Conservation (phyloP, 805 yeast genomes). For the Candida nonsorbophila region DNA sequence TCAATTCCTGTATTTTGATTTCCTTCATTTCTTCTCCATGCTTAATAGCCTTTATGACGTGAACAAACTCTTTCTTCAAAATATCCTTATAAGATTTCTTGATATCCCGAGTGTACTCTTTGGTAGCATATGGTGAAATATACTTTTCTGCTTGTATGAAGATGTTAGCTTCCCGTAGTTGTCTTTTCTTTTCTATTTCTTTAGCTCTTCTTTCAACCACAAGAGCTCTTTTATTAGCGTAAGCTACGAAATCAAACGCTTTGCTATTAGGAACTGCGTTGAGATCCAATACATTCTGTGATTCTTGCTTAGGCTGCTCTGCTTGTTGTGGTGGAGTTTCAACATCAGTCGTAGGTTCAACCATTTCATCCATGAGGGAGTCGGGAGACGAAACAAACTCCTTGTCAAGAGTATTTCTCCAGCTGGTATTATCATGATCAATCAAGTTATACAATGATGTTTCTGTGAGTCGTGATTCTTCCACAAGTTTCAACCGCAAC, state of each 20-base stretch:
- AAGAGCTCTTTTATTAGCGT: slow-evolving; percentile 45
- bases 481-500: slow-evolving; percentile 66
- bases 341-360: slow-evolving; percentile 15
- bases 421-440: slow-evolving; percentile 29
- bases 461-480: slow-evolving; percentile 79
- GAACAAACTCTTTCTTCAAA: slow-evolving; percentile 23
- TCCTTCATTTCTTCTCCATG: slow-evolving; percentile 13
- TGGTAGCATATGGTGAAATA: slow-evolving; percentile 31
- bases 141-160: slow-evolving; percentile 33
- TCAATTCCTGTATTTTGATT: slow-evolving; percentile 6
- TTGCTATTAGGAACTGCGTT: no score
- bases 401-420: slow-evolving; percentile 22
- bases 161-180: slow-evolving; percentile 20
- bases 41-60: slow-evolving; percentile 27
- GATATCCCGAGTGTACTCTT: slow-evolving; percentile 16
- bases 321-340: slow-evolving; percentile 1
- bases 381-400: no score
- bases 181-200: slow-evolving; percentile 12
- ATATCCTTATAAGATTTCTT: slow-evolving; percentile 14
- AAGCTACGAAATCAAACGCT: slow-evolving; percentile 51
- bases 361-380: slow-evolving; percentile 10
- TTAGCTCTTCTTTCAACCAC: slow-evolving; percentile 26
- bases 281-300: no score
- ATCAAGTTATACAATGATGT: slow-evolving; percentile 62
- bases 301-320: background rate